Evolutionary conservation across 75 land plant genomes (phyloP), one percentile per base, ranked within the genome.

Genomic region (Pseudotsuga menziesii): DNA sequence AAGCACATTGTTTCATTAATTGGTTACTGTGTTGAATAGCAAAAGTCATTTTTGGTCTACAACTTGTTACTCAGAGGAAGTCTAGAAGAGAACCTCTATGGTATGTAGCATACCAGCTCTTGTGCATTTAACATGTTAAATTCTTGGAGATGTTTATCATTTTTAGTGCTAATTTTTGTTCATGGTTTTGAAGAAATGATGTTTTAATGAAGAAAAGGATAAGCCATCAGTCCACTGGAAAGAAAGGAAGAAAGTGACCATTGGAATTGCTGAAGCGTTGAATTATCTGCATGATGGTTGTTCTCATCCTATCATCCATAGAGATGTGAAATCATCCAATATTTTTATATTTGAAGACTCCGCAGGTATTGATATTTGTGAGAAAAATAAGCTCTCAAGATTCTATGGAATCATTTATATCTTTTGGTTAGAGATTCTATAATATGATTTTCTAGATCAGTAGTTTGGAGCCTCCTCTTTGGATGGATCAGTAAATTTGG

Each of bases 321-420:
- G n/a, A n/a, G n/a, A n/a, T n/a, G n/a, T n/a, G n/a, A n/a, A n/a
- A 63, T 92, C 95, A 55, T 90, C 95, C 29, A 92, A 92, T 73
- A 87, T 92, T 76, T 88, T 92, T 59, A 84, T 92, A 56, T 74
- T 83, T 25, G 78, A 86, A 58, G 86, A 86, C 15, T 87, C 92
- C 95, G 57, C 87, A 90, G 95, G 95, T 90, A 72, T 20, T 27
- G 35, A 76, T 64, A 15, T 6, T 32, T 32, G 41, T 19, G 2
- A 29, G 67, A 64, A 16, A 36, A 3, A 64, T 64, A 64, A 3
- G 12, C 12, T 35, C 19, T 64, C 6, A 16, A 27, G 14, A 12
- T 64, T 64, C 69, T 63, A 29, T 13, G 1, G 12, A 13, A 32
- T 32, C 26, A 4, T 55, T 15, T 20, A 4, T 20, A 14, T 62